Percentiles rank a stretch among this genome's conserved stretches.
phyloP scores from a whole-genome alignment of 371 early-diverging fungal species.

The Coemansia sp. region DNA sequence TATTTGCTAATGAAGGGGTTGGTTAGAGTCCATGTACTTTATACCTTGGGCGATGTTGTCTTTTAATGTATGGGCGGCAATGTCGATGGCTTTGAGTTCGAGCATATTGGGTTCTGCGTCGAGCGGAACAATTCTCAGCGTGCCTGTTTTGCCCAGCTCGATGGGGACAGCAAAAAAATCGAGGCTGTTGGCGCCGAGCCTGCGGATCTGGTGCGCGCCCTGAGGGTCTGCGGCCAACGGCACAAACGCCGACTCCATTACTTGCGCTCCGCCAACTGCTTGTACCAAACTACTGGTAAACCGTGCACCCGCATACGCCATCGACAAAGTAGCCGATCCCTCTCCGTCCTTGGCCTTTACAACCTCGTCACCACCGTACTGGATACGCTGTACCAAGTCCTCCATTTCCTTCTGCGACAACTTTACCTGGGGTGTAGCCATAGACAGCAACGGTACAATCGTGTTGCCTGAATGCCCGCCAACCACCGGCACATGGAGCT shows the following conservation, averaged over 20 bases:
- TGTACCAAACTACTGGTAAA: slow-evolving; percentile 87
- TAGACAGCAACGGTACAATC: slow-evolving; percentile 90
- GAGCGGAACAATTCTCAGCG: slow-evolving; percentile 68
- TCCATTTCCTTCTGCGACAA: slow-evolving; percentile 86
- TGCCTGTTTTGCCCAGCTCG: slow-evolving; percentile 88
- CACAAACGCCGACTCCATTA: slow-evolving; percentile 69
- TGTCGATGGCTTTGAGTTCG: slow-evolving; percentile 58
- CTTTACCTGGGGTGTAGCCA: slow-evolving; percentile 58
- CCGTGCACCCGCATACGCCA: slow-evolving; percentile 96
- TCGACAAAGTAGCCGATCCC: slow-evolving; percentile 95
- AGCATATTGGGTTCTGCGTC: slow-evolving; percentile 60
- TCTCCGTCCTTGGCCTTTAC: slow-evolving; percentile 98
- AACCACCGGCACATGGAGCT: slow-evolving; percentile 82
- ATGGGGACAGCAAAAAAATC: slow-evolving; percentile 91
- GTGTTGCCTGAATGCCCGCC: slow-evolving; percentile 98
- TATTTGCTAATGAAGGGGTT: not conserved
- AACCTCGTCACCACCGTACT: slow-evolving; percentile 99
- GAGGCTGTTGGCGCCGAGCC: slow-evolving; percentile 34
- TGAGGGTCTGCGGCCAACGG: slow-evolving; percentile 62
- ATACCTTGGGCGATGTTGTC: slow-evolving; percentile 37
- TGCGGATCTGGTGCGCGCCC: slow-evolving; percentile 41
- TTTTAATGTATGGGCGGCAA: slow-evolving; percentile 31
- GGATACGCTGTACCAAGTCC: slow-evolving; percentile 94
- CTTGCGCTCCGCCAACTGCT: slow-evolving; percentile 71
- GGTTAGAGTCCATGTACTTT: slow-evolving; percentile 15